These are phyloP conservation scores for Mediolabrus comicus DNA, from an alignment of 108 stramenopile genomes.

Conservation along the genomic window DNA sequence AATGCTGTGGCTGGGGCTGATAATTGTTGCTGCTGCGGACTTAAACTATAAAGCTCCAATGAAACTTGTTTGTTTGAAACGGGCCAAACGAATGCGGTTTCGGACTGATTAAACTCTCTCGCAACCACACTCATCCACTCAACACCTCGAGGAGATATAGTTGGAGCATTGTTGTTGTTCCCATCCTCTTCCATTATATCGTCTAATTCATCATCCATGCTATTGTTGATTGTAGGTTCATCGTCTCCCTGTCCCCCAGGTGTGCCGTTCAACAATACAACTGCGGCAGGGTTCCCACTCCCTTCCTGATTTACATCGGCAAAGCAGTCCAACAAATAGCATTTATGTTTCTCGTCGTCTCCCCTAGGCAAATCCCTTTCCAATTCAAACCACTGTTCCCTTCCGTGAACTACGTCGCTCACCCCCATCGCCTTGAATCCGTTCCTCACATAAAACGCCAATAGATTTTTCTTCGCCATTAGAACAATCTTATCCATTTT, in stretches of 20 bases:
- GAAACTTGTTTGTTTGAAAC: slow-evolving; percentile 11
- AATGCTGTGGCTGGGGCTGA: not conserved
- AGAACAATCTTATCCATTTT: slow-evolving; percentile 64
- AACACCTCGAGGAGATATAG: slow-evolving; percentile 4
- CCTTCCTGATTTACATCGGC: slow-evolving; percentile 59
- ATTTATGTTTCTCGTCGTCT: slow-evolving; percentile 34
- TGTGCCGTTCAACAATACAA: slow-evolving; percentile 73
- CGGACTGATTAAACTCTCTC: slow-evolving; percentile 90
- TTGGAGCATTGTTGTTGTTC: slow-evolving; percentile 14
- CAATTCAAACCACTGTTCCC: slow-evolving; percentile 76
- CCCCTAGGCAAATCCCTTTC: slow-evolving; percentile 29
- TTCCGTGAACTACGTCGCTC: slow-evolving; percentile 63
- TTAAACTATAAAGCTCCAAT: not conserved
- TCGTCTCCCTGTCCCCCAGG: slow-evolving; percentile 7
- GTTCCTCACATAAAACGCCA: slow-evolving; percentile 75
- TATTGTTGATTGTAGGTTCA: slow-evolving; percentile 16
- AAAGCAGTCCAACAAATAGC: slow-evolving; percentile 85
- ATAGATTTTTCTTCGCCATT: slow-evolving; percentile 68
- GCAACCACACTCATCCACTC: slow-evolving; percentile 91
- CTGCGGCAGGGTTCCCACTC: slow-evolving; percentile 95
- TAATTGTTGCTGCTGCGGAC: not conserved
- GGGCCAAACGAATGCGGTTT: slow-evolving; percentile 89
- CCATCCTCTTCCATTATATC: slow-evolving; percentile 39
- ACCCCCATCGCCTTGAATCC: slow-evolving; percentile 79
- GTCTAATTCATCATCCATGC: slow-evolving; percentile 28